Conservation (phyloP, 2,329 filamentous ascomycete species). For the Phaeosphaeriaceae sp. region DNA sequence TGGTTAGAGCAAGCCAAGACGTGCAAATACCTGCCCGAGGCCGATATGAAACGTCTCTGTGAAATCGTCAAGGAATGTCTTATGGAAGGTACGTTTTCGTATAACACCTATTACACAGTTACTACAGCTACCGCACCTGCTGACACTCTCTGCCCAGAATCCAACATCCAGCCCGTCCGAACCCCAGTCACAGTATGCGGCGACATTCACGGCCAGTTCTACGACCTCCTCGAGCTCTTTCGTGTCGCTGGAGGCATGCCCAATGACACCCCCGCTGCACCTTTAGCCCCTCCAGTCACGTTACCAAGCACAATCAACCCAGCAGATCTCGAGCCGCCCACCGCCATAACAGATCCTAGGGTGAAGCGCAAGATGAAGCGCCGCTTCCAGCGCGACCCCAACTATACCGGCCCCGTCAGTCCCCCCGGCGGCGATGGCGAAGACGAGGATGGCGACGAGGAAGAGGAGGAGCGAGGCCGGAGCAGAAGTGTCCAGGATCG, state of each 20-base stretch:
- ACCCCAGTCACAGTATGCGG: conserved; percentile 97
- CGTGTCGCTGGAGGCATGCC: conserved; percentile 97
- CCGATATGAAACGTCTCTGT: conserved; percentile 97
- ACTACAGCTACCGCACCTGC: no score
- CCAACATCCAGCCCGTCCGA: conserved; percentile 97
- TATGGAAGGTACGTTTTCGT: no score
- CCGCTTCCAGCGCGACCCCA: conserved; percentile 57
- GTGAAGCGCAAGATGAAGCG: conserved; percentile 81
- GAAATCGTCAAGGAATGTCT: conserved; percentile 98
- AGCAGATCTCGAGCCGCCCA: conserved; percentile 91
- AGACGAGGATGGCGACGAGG: conserved; percentile 53
- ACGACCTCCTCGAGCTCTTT: conserved; percentile 96
- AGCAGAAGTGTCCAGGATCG: conserved; percentile 52
- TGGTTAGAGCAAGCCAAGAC: conserved; percentile 97
- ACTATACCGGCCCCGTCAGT: conserved; percentile 60
- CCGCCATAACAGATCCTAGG: conserved; percentile 85
- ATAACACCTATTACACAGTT: no score
- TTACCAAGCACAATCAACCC: conserved; percentile 75
- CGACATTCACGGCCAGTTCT: conserved; percentile 98
- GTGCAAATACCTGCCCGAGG: conserved; percentile 94
- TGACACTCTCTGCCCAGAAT: conserved; percentile 67
- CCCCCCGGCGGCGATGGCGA: conserved; percentile 59
- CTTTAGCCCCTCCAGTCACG: conserved; percentile 71
- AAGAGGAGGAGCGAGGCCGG: conserved; percentile 56
- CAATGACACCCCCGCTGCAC: conserved; percentile 66